phyloP scores from a whole-genome alignment of 177 flowering plant genomes.

The Tripterygium wilfordii region DNA sequence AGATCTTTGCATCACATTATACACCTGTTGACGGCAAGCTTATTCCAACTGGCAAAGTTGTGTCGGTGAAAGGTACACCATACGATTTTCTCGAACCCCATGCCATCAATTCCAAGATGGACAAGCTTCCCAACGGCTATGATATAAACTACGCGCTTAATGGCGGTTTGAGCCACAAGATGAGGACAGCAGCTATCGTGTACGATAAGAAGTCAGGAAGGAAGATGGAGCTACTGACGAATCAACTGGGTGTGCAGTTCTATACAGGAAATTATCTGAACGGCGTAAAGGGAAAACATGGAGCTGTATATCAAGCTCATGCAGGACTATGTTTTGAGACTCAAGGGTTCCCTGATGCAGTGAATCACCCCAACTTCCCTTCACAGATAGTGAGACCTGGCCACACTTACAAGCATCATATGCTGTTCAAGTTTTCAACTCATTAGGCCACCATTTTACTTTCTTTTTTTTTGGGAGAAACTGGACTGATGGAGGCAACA shows the following conservation, averaged over 20 bases:
- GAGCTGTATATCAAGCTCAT: conserved; percentile 41
- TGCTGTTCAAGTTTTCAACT: conserved; percentile 48
- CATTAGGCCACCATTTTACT: too few relatives aligned
- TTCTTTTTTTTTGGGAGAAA: too few relatives aligned
- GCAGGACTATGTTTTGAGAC: conserved; percentile 74
- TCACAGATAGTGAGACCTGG: conserved; percentile 57
- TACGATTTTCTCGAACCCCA: conserved; percentile 24
- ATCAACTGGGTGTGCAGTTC: conserved; percentile 24
- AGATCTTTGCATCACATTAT: conserved; percentile 21
- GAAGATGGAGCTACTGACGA: conserved; percentile 17
- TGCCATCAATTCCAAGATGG: conserved; percentile 14
- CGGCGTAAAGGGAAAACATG: conserved; percentile 61
- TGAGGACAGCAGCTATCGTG: conserved; percentile 17
- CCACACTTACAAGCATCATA: conserved; percentile 44
- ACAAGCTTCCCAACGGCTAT: conserved; percentile 19
- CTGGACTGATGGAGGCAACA: too few relatives aligned
- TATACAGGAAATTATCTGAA: conserved; percentile 19
- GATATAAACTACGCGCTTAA: conserved; percentile 36
- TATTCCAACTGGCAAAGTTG: conserved; percentile 28
- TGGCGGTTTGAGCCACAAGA: background rate
- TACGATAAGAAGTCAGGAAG: conserved; percentile 15
- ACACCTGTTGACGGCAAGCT: conserved; percentile 21
- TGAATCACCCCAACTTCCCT: conserved; percentile 81
- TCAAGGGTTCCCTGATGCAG: conserved; percentile 79
- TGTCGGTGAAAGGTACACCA: conserved; percentile 21